Base-by-base conservation (phyloP, 148 eudicot species). In the Cornus suecica region DNA sequence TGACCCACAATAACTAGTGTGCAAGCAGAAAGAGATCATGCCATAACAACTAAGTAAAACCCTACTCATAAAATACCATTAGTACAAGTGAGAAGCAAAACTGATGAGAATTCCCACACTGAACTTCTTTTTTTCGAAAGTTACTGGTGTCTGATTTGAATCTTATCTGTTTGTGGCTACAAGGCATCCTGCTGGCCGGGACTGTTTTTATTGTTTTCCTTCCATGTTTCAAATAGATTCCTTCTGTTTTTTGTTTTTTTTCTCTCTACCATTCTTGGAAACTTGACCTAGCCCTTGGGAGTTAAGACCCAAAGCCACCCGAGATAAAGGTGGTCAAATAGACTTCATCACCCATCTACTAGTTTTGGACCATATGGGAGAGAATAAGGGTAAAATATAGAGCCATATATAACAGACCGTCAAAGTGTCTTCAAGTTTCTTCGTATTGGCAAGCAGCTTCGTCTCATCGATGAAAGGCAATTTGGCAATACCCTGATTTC, bases 401-500 rank as follows among this genome's bases (percentile, higher is more conserved):
- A 67, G 28, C 26, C 4, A 27, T 70, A 27, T 70, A 28, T 52
- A 14, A 37, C 90, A 71, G 79, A 96, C 99, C 86, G 94, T 96
- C 81, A 96, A 85, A 76, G 94, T 87, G 73, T 80, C 88, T 81
- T 91, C 90, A 76, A 96, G 93, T 80, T 89, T 92, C 88, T 89
- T 91, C 22, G 99, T 91, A 81, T 90, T 93, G 73, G 86, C 76
- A 69, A 96, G 97, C 85, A 96, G 81, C 83, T 87, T 96, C 71
- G 80, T 87, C 84, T 96, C 93, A 72, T 96, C 90, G 68, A 96
- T 96, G 77, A 96, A 96, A 54, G 99, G 99, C 83, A 96, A 85
- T 82, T 93, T 93, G 37, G 92, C 99, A 80, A 96, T 73, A 77
- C 94, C 99, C 99, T 96, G 80, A 52, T 77, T 29, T 71, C 74